Evolutionary conservation across 2,329 filamentous ascomycete species (phyloP).

Genomic region (Pestalotiopsis sp.): DNA sequence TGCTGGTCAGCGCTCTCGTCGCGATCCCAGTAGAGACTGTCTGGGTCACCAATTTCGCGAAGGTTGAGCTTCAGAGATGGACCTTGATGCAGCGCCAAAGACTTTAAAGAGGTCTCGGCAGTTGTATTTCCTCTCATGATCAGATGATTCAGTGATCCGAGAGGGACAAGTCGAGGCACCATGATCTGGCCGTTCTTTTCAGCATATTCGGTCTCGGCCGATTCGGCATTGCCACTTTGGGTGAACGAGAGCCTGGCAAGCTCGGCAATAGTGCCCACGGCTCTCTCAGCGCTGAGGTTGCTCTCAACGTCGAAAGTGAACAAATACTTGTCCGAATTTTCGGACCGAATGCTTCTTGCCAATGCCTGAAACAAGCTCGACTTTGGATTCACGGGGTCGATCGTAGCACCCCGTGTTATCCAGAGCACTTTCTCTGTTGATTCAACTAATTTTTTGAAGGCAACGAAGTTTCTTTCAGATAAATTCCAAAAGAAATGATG

Average conservation of each 20-base stretch:
- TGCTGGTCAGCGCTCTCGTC: slow-evolving; percentile 15
- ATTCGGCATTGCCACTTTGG: neutral
- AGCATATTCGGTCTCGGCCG: slow-evolving; percentile 45
- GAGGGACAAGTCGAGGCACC: slow-evolving; percentile 47
- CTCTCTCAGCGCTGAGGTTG: slow-evolving; percentile 20
- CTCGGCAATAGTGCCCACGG: slow-evolving; percentile 27
- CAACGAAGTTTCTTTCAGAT: slow-evolving; percentile 38
- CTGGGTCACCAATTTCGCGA: slow-evolving; percentile 14
- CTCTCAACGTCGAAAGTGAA: slow-evolving; percentile 35
- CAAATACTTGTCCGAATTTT: slow-evolving; percentile 45
- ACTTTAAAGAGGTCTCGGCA: slow-evolving; percentile 14
- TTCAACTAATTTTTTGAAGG: slow-evolving; percentile 41
- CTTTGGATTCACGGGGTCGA: slow-evolving; percentile 32
- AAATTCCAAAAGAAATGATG: slow-evolving; percentile 40
- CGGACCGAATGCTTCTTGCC: slow-evolving; percentile 50
- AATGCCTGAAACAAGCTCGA: slow-evolving; percentile 47
- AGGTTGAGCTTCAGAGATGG: slow-evolving; percentile 21
- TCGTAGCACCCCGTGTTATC: slow-evolving; percentile 23
- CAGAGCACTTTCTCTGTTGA: slow-evolving; percentile 22
- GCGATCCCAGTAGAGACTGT: slow-evolving; percentile 21
- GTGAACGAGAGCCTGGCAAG: slow-evolving; percentile 13
- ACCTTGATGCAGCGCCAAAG: slow-evolving; percentile 15
- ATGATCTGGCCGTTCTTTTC: slow-evolving; percentile 39
- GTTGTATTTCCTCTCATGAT: slow-evolving; percentile 38
- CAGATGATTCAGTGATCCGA: slow-evolving; percentile 43